Conservation (phyloP, 2,329 filamentous ascomycete genomes). For the Byssoonygena ceratinophila region DNA sequence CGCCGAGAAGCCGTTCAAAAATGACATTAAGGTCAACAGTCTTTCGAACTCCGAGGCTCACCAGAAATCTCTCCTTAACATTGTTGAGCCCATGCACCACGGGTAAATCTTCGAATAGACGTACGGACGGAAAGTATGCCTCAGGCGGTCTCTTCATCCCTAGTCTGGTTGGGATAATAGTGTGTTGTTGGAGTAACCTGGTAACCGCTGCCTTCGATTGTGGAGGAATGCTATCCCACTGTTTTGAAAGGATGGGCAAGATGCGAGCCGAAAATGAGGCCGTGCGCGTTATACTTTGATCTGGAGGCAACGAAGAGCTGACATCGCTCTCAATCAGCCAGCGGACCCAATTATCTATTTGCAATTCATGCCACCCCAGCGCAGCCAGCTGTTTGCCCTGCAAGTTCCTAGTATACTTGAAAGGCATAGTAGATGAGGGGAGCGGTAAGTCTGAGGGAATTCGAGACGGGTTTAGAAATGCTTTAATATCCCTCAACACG, state of each 20-base stretch:
- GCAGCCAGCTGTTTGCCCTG: constrained; percentile 58
- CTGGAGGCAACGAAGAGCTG: constrained; percentile 48
- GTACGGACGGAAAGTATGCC: constrained; percentile 87
- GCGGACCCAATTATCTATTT: constrained; percentile 73
- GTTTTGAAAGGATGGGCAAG: constrained; percentile 70
- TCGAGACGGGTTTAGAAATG: constrained; percentile 63
- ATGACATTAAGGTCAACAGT: constrained; percentile 91
- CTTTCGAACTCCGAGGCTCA: constrained; percentile 78
- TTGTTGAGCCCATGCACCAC: constrained; percentile 63
- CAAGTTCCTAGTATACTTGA: constrained; percentile 66
- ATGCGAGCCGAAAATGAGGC: constrained; percentile 66
- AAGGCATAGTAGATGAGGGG: constrained; percentile 71
- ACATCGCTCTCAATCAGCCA: constrained; percentile 62
- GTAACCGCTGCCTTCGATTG: constrained; percentile 56
- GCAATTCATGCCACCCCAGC: constrained; percentile 76
- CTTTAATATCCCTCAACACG: constrained; percentile 61
- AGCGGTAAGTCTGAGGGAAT: constrained; percentile 74
- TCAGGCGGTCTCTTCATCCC: constrained; percentile 75
- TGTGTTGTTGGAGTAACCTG: constrained; percentile 53
- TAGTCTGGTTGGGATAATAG: constrained; percentile 78
- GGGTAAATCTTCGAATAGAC: constrained; percentile 86
- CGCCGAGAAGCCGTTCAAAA: constrained; percentile 69
- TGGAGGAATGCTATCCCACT: constrained; percentile 70
- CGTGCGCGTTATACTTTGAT: constrained; percentile 60
- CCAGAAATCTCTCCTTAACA: constrained; percentile 83